A percentile compares a stretch with the other conserved stretches of the same genome.
These are phyloP conservation scores for Xylaria castorea DNA, from an alignment of 495 filamentous ascomycete species.

Conservation along the genomic window DNA sequence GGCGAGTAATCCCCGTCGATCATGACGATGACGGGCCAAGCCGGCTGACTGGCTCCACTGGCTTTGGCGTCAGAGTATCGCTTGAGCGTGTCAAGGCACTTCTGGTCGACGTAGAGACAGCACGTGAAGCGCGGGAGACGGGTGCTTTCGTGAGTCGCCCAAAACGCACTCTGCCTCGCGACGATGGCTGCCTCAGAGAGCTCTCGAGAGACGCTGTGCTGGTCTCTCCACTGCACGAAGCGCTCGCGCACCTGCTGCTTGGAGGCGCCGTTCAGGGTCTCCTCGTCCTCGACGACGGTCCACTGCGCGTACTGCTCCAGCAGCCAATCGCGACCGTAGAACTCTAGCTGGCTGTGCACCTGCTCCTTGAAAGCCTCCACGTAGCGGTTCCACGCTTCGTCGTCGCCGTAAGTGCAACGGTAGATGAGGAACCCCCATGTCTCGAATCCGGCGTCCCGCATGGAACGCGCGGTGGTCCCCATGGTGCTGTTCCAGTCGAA, in stretches of 20 bases:
- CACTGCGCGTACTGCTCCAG: constrained; percentile 16
- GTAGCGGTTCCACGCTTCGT: constrained; percentile 30
- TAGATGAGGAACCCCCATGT: constrained; percentile 34
- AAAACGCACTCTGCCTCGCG: not conserved
- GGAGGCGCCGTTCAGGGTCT: constrained; percentile 27
- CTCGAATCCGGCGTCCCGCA: constrained; percentile 1
- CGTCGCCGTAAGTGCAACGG: constrained; percentile 29
- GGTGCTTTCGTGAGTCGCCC: not conserved
- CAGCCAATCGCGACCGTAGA: not conserved
- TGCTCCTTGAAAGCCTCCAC: constrained; percentile 11
- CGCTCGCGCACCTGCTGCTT: constrained; percentile 23
- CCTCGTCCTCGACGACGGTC: constrained; percentile 27
- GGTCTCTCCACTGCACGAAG: constrained; percentile 21
- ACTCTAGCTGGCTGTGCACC: not conserved
- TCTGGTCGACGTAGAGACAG: constrained; percentile 17
- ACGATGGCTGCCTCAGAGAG: not conserved
- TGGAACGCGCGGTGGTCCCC: not conserved
- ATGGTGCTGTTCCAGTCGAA: constrained; percentile 6
- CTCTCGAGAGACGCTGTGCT: not conserved
- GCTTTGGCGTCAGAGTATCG: not conserved
- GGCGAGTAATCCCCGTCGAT: not conserved
- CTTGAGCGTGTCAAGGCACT: not conserved
- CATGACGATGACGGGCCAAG: not conserved
- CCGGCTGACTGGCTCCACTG: not conserved
- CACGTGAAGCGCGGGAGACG: constrained; percentile 1